Evolutionary conservation across 2,329 filamentous ascomycete genomes (phyloP).

Genomic region (Nothophoma quercina): DNA sequence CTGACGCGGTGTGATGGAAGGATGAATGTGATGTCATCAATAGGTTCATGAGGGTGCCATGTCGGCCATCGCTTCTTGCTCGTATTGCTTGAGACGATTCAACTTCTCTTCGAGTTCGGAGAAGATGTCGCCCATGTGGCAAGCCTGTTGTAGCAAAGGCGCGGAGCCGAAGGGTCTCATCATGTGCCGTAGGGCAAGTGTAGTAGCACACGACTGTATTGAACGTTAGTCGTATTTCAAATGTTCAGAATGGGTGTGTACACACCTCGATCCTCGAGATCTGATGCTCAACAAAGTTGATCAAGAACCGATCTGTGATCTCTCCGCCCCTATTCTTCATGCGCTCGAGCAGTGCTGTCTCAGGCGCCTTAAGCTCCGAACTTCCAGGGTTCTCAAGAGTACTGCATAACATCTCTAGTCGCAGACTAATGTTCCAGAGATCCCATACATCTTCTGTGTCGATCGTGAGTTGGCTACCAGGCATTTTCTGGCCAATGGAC

Average conservation of each 20-base stretch:
- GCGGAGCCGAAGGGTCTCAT: conserved; percentile 72
- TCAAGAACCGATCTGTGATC: conserved; percentile 84
- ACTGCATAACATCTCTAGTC: conserved; percentile 92
- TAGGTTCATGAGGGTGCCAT: conserved; percentile 34
- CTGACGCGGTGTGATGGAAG: neutral
- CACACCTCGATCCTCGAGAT: conserved; percentile 93
- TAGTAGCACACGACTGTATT: conserved; percentile 77
- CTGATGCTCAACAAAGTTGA: conserved; percentile 93
- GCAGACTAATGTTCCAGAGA: conserved; percentile 86
- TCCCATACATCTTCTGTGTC: conserved; percentile 88
- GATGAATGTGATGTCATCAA: too few species aligned
- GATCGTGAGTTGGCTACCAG: conserved; percentile 74
- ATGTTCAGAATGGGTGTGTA: conserved; percentile 13
- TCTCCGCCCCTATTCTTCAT: conserved; percentile 79
- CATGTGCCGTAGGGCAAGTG: conserved; percentile 80
- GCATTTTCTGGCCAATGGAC: conserved; percentile 66
- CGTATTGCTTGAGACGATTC: conserved; percentile 63
- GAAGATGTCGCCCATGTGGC: conserved; percentile 78
- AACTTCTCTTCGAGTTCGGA: conserved; percentile 67
- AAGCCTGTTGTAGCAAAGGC: conserved; percentile 73
- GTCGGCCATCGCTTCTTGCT: conserved; percentile 37
- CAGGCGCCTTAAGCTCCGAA: conserved; percentile 74
- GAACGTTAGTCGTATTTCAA: conserved; percentile 27
- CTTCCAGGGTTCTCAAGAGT: conserved; percentile 76
- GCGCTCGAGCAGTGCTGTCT: conserved; percentile 81